Percentiles rank a stretch among this genome's conserved stretches.
These are phyloP conservation scores for Tremella yokohamensis DNA, from an alignment of 768 basidiomycete species.

Conservation along the genomic window DNA sequence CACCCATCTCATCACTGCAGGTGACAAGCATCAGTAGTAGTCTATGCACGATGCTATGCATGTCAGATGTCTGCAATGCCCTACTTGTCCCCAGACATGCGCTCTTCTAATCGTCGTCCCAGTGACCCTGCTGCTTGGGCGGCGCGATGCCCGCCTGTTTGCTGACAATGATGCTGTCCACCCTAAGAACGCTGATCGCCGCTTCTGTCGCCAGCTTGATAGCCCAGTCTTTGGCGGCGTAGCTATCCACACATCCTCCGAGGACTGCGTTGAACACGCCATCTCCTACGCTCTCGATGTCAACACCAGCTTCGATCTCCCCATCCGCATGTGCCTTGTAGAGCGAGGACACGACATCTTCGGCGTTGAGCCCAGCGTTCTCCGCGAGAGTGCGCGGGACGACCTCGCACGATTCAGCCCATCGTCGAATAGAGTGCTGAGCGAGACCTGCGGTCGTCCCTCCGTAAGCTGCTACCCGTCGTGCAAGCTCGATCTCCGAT, in stretches of 20 bases:
- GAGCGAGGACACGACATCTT: constrained; percentile 80
- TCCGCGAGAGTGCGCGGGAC: constrained; percentile 88
- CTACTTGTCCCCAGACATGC: not conserved
- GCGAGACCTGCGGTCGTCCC: constrained; percentile 81
- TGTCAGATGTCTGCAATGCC: constrained; percentile 4
- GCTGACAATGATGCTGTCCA: constrained; percentile 97
- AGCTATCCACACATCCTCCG: constrained; percentile 73
- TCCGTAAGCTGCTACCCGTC: constrained; percentile 78
- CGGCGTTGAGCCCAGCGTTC: constrained; percentile 85
- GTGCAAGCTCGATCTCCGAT: constrained; percentile 86
- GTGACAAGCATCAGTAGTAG: no score
- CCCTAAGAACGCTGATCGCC: constrained; percentile 60
- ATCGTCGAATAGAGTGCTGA: constrained; percentile 90
- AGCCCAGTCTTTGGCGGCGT: constrained; percentile 74
- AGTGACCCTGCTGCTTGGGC: constrained; percentile 48
- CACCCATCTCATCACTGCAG: no score
- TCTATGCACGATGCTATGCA: constrained; percentile 2
- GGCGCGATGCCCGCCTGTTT: constrained; percentile 56
- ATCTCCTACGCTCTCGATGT: constrained; percentile 42
- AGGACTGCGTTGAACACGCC: constrained; percentile 27
- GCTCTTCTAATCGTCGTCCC: constrained; percentile 44
- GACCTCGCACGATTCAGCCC: constrained; percentile 83
- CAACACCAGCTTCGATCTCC: constrained; percentile 47
- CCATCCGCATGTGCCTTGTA: constrained; percentile 82
- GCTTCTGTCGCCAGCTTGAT: constrained; percentile 51